Conservation (phyloP, 140 eudicot genomes). For the Anethum foeniculum region DNA sequence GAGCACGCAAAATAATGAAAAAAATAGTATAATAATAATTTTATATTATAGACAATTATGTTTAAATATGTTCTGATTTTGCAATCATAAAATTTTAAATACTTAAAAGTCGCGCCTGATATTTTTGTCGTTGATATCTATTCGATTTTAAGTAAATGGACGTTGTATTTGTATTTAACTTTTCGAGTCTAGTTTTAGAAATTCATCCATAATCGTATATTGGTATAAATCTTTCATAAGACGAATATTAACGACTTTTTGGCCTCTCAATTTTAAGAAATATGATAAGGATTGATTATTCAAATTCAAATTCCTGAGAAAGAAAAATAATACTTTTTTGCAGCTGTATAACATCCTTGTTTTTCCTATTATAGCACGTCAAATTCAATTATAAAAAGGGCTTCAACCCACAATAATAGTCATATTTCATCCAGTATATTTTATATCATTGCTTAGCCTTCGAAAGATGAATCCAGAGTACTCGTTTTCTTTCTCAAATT, state of each 20-base stretch:
- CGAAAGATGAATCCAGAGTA: too few relatives aligned
- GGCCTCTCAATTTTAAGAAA: not conserved
- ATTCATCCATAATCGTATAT: not conserved
- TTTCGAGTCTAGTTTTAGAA: not conserved
- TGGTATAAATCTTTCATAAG: not conserved
- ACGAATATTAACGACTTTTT: not conserved
- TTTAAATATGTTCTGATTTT: too few relatives aligned
- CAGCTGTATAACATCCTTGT: not conserved
- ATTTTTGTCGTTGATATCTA: not conserved
- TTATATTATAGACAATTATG: too few relatives aligned
- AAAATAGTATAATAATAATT: not conserved
- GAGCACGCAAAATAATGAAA: not conserved
- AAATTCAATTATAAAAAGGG: not conserved
- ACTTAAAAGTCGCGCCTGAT: not conserved
- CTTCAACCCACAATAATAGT: not conserved
- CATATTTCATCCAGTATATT: not conserved
- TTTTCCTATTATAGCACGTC: not conserved
- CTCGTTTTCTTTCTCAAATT: too few relatives aligned
- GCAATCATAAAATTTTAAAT: too few relatives aligned
- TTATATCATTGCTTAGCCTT: too few relatives aligned
- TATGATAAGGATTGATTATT: not conserved
- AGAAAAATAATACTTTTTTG: not conserved
- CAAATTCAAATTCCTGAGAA: too few relatives aligned
- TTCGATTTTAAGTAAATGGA: not conserved
- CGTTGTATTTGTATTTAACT: not conserved